Conservation (phyloP, 2,329 filamentous ascomycete genomes). For the Apiospora marii region DNA sequence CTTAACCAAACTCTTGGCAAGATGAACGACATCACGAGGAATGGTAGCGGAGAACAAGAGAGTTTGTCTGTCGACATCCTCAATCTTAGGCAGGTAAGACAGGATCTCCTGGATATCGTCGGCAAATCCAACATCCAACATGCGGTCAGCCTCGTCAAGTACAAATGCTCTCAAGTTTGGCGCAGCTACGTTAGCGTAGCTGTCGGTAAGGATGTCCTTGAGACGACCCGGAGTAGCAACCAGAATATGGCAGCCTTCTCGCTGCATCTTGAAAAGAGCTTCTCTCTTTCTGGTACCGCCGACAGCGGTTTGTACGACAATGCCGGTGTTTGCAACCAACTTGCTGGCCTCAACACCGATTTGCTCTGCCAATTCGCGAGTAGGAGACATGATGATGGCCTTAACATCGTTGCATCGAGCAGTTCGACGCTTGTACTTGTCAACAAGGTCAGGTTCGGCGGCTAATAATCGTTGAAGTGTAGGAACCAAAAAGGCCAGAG, state of each 20-base stretch:
- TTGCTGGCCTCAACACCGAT: constrained; percentile 81
- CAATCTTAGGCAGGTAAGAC: constrained; percentile 66
- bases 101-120: constrained; percentile 70
- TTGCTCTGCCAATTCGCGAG: constrained; percentile 81
- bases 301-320: constrained; percentile 80
- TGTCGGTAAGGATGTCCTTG: constrained; percentile 79
- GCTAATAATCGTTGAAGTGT: constrained; percentile 80
- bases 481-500: constrained; percentile 89
- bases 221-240: constrained; percentile 91
- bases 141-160: constrained; percentile 96
- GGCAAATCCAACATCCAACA: constrained; percentile 93
- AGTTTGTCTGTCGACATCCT: constrained; percentile 78
- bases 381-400: constrained; percentile 78
- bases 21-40: constrained; percentile 78
- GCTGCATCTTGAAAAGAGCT: constrained; percentile 73
- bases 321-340: constrained; percentile 68
- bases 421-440: constrained; percentile 44
- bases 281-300: constrained; percentile 82
- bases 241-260: constrained; percentile 84
- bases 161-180: constrained; percentile 90
- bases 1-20: constrained; percentile 83
- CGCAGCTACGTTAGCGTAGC: constrained; percentile 67
- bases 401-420: constrained; percentile 67
- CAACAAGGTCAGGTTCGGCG: constrained; percentile 67
- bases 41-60: constrained; percentile 97